Percentiles rank a stretch among this genome's conserved stretches.
Evolutionary conservation across 768 basidiomycete genomes (phyloP).

Genomic region (Leccinellum rugosiceps): DNA sequence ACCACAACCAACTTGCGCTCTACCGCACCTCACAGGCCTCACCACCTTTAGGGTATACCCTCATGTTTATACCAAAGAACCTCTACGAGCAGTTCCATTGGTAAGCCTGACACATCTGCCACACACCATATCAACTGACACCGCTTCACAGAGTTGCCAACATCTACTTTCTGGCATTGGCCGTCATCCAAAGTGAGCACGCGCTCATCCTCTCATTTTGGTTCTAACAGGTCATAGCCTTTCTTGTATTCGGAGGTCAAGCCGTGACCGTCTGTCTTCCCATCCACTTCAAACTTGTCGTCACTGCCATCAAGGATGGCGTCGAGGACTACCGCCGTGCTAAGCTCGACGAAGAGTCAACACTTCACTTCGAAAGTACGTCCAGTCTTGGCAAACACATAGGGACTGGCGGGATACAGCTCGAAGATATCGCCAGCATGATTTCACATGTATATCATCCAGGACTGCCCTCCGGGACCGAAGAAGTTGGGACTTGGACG

Average conservation of each 20-base stretch:
- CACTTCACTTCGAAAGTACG: constrained; percentile 68
- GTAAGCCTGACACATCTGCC: constrained; percentile 36
- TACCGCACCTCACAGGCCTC: not conserved
- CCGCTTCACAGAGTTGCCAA: constrained; percentile 67
- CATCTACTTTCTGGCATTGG: constrained; percentile 84
- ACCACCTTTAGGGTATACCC: constrained; percentile 69
- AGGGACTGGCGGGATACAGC: constrained; percentile 47
- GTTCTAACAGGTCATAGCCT: constrained; percentile 47
- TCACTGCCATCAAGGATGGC: constrained; percentile 94
- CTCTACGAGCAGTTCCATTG: constrained; percentile 92
- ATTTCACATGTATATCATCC: constrained; percentile 69
- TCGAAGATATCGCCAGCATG: constrained; percentile 69
- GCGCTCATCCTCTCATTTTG: not conserved
- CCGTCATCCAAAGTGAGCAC: constrained; percentile 69
- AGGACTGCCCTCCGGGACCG: constrained; percentile 26
- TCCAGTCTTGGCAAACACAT: constrained; percentile 34
- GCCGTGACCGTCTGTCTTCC: constrained; percentile 83
- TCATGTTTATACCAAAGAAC: constrained; percentile 93
- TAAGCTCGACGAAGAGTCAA: constrained; percentile 87
- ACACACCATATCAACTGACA: not conserved
- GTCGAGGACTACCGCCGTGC: constrained; percentile 95
- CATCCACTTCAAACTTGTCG: constrained; percentile 77
- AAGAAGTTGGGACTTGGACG: constrained; percentile 32
- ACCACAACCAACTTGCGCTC: not conserved
- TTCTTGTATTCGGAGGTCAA: constrained; percentile 86